Conservation (phyloP, 257 asterid species). For the Prunella vulgaris region DNA sequence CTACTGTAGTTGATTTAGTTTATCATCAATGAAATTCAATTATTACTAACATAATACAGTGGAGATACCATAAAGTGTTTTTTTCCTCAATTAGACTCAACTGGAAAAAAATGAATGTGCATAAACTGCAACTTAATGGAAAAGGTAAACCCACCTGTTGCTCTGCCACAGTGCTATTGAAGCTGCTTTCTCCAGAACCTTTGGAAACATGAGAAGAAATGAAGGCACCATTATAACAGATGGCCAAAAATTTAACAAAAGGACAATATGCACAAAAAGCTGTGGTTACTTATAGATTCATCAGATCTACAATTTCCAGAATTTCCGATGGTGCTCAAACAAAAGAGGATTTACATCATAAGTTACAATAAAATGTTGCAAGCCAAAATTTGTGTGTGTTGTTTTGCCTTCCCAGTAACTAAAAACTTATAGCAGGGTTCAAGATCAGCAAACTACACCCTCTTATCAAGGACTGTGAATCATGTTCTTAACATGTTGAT, state of each 20-base stretch:
- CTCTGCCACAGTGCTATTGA: constrained; percentile 89
- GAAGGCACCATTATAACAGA: constrained; percentile 11
- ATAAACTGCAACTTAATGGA: constrained; percentile 1
- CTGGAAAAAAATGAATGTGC: not conserved
- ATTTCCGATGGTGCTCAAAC: not conserved
- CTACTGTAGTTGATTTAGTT: not conserved
- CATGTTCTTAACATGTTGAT: not conserved
- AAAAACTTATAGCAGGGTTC: constrained; percentile 1
- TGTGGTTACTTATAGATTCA: not conserved
- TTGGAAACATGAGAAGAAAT: constrained; percentile 26
- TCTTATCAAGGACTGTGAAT: not conserved
- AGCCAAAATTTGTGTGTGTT: not conserved
- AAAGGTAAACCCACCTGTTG: constrained; percentile 50
- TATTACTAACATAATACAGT: not conserved
- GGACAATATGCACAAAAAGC: not conserved
- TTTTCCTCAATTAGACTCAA: not conserved
- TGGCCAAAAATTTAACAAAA: not conserved
- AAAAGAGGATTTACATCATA: not conserved
- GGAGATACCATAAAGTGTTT: not conserved
- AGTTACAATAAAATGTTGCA: not conserved
- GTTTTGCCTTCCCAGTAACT: not conserved
- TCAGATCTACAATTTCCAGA: not conserved
- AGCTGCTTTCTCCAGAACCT: constrained; percentile 80
- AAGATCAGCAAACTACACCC: not conserved
- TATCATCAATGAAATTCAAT: not conserved